Evolutionary conservation across 2,329 filamentous ascomycete genomes (phyloP).

Genomic region (Colletotrichum scovillei): DNA sequence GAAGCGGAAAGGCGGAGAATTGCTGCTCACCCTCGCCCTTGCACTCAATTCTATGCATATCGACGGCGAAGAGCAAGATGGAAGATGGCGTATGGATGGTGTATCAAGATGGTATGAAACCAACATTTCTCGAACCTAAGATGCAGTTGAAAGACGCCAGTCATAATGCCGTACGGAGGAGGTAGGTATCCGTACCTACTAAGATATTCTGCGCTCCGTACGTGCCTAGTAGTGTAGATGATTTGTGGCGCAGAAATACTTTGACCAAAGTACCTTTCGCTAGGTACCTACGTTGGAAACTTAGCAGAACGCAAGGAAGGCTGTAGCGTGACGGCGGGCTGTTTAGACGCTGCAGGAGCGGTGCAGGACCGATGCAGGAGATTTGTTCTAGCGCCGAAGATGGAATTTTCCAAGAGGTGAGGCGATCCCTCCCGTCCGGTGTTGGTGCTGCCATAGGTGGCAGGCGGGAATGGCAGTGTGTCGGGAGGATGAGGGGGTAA

Average conservation of each 20-base stretch:
- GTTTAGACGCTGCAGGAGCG: neutral
- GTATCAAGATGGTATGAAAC: neutral
- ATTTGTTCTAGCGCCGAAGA: slow-evolving; percentile 31
- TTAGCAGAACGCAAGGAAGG: neutral
- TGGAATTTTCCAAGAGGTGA: slow-evolving; percentile 29
- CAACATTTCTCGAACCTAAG: neutral
- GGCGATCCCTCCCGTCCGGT: neutral
- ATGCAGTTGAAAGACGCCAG: neutral
- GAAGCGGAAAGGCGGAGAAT: neutral
- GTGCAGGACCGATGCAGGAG: slow-evolving; percentile 21
- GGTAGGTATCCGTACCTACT: neutral
- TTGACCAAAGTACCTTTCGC: neutral
- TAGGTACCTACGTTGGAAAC: neutral
- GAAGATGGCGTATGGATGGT: neutral
- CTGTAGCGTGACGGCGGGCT: neutral
- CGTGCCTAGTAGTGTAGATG: neutral
- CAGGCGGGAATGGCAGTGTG: neutral
- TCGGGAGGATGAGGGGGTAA: neutral
- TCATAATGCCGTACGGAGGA: neutral
- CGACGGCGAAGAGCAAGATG: neutral
- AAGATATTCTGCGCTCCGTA: too few relatives aligned
- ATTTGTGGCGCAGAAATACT: neutral
- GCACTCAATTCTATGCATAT: neutral
- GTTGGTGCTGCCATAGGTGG: neutral
- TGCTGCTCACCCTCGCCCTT: neutral